A percentile compares a stretch with the other conserved stretches of the same genome.
These are phyloP conservation scores for Talaromyces stipitatus DNA, from an alignment of 495 filamentous ascomycete species.

Conservation along the genomic window DNA sequence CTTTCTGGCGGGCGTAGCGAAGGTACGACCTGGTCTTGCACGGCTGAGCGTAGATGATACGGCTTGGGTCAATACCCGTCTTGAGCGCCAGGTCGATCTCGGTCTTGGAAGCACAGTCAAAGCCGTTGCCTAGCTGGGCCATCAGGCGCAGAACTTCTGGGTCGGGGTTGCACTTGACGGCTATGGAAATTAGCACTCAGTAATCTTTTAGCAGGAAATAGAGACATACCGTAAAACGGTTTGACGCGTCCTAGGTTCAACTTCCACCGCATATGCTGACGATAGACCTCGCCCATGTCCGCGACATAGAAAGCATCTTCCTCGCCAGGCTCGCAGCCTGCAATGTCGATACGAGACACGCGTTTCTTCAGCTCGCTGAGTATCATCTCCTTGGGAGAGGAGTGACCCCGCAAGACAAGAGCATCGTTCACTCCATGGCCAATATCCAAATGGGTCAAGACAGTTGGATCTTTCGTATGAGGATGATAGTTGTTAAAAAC, in stretches of 20 bases:
- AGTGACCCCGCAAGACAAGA: conserved; percentile 32
- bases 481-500: conserved; percentile 23
- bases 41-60: conserved; percentile 98
- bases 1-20: conserved; percentile 71
- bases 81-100: conserved; percentile 89
- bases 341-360: conserved; percentile 72
- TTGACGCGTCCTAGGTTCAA: conserved; percentile 84
- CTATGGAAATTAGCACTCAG: conserved; percentile 29
- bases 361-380: conserved; percentile 73
- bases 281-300: conserved; percentile 96
- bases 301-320: conserved; percentile 98
- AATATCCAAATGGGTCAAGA: conserved; percentile 9
- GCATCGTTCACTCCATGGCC: conserved; percentile 33
- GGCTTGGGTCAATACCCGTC: conserved; percentile 77
- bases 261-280: conserved; percentile 98
- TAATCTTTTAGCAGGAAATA: not conserved
- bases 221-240: conserved; percentile 84
- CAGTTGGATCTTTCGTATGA: conserved; percentile 13
- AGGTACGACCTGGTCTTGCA: conserved; percentile 99
- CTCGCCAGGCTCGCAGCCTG: conserved; percentile 78
- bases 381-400: conserved; percentile 54
- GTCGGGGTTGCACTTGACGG: conserved; percentile 98
- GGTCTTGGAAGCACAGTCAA: conserved; percentile 95
- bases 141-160: conserved; percentile 81
- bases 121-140: conserved; percentile 81